Percentiles rank a stretch among this genome's conserved stretches.
Conservation (phyloP, 495 filamentous ascomycete species). For the Penicillium lagena region DNA sequence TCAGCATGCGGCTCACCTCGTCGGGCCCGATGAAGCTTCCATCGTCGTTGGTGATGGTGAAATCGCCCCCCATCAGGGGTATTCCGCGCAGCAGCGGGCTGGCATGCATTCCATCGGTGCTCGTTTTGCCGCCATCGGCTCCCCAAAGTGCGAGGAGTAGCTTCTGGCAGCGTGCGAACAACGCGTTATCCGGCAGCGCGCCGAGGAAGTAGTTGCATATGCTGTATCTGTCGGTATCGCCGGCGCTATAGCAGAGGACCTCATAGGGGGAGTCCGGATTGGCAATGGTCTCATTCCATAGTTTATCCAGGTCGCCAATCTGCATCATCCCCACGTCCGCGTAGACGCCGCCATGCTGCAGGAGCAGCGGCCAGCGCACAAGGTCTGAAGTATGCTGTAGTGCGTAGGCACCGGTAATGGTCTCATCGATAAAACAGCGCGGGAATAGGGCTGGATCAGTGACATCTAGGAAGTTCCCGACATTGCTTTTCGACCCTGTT, state of each 20-base stretch:
- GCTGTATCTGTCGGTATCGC: constrained; percentile 19
- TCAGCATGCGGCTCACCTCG: constrained; percentile 31
- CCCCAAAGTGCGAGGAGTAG: constrained; percentile 45
- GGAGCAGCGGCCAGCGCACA: constrained; percentile 47
- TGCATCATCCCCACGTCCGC: constrained; percentile 49
- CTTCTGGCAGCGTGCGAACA: constrained; percentile 43
- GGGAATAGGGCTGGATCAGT: constrained; percentile 37
- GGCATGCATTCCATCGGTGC: constrained; percentile 45
- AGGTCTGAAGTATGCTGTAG: constrained; percentile 51
- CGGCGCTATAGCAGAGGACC: constrained; percentile 39
- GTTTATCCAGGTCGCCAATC: constrained; percentile 46
- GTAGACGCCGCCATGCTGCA: constrained; percentile 51
- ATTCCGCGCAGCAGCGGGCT: constrained; percentile 39
- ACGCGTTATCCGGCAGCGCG: constrained; percentile 31
- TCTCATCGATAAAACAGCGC: constrained; percentile 37
- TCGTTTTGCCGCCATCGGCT: constrained; percentile 30
- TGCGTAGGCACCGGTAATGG: constrained; percentile 39
- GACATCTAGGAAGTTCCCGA: constrained; percentile 42
- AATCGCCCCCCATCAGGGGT: constrained; percentile 25
- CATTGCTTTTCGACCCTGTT: constrained; percentile 35
- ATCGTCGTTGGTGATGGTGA: constrained; percentile 16
- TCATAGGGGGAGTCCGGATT: constrained; percentile 39
- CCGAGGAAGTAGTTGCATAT: constrained; percentile 47
- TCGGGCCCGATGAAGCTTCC: constrained; percentile 16
- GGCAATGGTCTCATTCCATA: constrained; percentile 42